Evolutionary conservation across 78 protist genomes (phyloP).

Genomic region (Dictyostelium citrinum): DNA sequence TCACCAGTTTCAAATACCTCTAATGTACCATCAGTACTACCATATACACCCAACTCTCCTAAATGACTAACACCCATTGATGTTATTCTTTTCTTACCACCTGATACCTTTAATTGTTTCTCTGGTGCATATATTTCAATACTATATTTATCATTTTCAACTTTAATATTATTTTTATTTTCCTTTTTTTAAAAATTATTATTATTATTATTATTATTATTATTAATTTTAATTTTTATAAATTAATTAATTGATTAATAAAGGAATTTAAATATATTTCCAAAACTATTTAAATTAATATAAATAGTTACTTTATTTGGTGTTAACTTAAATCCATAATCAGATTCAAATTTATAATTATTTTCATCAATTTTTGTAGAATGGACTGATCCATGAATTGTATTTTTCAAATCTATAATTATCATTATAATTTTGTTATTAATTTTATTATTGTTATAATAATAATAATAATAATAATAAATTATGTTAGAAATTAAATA

Average conservation of each 20-base stretch:
- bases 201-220: neutral
- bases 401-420: neutral
- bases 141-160: neutral
- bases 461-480: neutral
- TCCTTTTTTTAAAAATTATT: neutral
- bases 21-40: slow-evolving; percentile 58
- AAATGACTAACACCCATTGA: slow-evolving; percentile 43
- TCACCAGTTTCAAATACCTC: slow-evolving; percentile 59
- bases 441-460: neutral
- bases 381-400: slow-evolving; percentile 30
- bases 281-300: no score
- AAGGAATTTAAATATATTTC: neutral
- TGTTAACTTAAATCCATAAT: slow-evolving; percentile 4
- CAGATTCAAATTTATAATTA: slow-evolving; percentile 36
- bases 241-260: neutral
- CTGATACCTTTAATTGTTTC: neutral
- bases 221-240: neutral
- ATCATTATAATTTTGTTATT: neutral
- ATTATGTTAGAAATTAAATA: no score
- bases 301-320: neutral
- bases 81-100: slow-evolving; percentile 42
- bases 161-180: neutral
- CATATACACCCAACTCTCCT: slow-evolving; percentile 49
- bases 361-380: neutral
- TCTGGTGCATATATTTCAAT: slow-evolving; percentile 3